These are phyloP conservation scores for Inga laurina DNA, from an alignment of 306 rosid genomes.

Conservation along the genomic window DNA sequence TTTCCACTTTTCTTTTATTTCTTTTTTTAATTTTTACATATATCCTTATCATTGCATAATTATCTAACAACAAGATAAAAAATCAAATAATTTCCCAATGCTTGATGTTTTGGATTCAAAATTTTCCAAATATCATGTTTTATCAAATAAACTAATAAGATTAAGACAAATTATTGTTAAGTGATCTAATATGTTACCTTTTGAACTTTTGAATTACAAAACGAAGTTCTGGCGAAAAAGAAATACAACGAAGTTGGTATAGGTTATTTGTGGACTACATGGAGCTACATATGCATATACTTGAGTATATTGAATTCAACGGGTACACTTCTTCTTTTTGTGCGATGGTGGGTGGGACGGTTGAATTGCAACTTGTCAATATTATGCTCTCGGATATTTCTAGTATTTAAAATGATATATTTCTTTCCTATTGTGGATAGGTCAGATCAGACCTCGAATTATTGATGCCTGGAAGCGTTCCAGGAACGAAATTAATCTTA, in stretches of 20 bases:
- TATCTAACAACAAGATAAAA: too few relatives aligned
- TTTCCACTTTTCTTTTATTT: too few relatives aligned
- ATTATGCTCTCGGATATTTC: background rate
- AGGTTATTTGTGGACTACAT: background rate
- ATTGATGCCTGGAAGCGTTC: background rate
- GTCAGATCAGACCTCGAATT: background rate
- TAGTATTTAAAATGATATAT: background rate
- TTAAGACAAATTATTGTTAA: background rate
- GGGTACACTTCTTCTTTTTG: too few relatives aligned
- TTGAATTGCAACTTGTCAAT: background rate
- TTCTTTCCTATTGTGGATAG: background rate
- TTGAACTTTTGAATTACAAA: background rate
- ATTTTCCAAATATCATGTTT: too few relatives aligned
- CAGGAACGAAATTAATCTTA: background rate
- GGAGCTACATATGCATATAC: background rate
- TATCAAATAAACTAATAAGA: background rate
- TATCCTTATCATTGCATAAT: too few relatives aligned
- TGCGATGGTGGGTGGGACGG: background rate
- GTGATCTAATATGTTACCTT: background rate
- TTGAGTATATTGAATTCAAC: background rate
- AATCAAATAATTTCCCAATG: too few relatives aligned
- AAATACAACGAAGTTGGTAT: background rate
- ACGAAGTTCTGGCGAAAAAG: background rate
- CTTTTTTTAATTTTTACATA: too few relatives aligned
- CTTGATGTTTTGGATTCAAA: too few relatives aligned